Conservation (phyloP, 345 rosid species). For the Trapa incisa region DNA sequence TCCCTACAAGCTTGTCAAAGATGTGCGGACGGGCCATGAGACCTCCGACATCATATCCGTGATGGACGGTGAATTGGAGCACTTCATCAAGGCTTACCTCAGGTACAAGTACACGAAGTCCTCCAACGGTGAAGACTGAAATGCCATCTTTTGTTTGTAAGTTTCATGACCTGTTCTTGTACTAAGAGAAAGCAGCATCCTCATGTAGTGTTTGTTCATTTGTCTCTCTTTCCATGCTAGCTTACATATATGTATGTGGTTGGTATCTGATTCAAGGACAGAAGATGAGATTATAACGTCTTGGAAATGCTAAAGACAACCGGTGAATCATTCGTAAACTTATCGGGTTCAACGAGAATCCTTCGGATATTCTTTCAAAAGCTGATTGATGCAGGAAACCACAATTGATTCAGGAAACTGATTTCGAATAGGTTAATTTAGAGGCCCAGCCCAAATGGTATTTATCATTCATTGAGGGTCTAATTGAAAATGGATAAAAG, state of each 20-base stretch:
- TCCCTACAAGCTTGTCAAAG: conserved; percentile 94
- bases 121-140: not conserved
- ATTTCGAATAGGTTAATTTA: too few relatives aligned
- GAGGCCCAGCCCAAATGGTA: not conserved
- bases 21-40: conserved; percentile 62
- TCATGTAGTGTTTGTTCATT: not conserved
- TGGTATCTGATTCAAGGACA: not conserved
- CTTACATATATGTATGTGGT: not conserved
- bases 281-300: not conserved
- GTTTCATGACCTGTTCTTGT: not conserved
- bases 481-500: not conserved
- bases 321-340: not conserved
- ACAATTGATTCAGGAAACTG: too few relatives aligned
- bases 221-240: not conserved
- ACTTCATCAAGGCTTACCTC: conserved; percentile 85
- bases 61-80: conserved; percentile 91
- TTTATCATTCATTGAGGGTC: not conserved
- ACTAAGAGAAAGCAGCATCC: not conserved
- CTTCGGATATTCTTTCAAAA: too few relatives aligned
- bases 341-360: not conserved
- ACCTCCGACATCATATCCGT: conserved; percentile 76
- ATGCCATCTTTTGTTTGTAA: not conserved
- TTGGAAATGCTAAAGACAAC: too few relatives aligned
- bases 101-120: conserved; percentile 52
- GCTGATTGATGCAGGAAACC: too few relatives aligned